Evolutionary conservation across 495 filamentous ascomycete genomes (phyloP).

Genomic region (Neurospora sp.): DNA sequence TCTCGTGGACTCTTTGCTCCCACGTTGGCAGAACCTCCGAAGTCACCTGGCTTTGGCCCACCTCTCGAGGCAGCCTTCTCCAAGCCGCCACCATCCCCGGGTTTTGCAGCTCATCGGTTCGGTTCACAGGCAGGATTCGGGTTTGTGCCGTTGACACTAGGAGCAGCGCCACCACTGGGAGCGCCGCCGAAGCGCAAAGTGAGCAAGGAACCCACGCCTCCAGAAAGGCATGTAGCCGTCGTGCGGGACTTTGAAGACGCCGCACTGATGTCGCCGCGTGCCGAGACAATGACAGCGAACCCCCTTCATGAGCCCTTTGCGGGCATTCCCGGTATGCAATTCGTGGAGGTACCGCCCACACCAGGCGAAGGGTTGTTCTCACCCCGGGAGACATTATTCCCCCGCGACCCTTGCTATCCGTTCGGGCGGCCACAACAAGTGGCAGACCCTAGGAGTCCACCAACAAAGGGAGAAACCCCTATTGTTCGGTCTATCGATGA

Average conservation of each 20-base stretch:
- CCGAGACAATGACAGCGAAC: slow-evolving; percentile 43
- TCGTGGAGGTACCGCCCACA: slow-evolving; percentile 37
- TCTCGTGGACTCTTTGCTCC: slow-evolving; percentile 15
- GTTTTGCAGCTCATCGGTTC: slow-evolving; percentile 29
- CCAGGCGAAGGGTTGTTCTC: slow-evolving; percentile 38
- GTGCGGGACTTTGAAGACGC: slow-evolving; percentile 25
- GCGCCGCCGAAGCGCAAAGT: slow-evolving; percentile 4
- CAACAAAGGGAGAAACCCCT: slow-evolving; percentile 52
- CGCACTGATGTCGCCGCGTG: slow-evolving; percentile 40
- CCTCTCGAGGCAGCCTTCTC: slow-evolving; percentile 12
- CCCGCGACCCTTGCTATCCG: slow-evolving; percentile 38
- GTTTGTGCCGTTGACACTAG: slow-evolving; percentile 21
- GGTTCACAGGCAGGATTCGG: slow-evolving; percentile 21
- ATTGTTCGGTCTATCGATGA: slow-evolving; percentile 57
- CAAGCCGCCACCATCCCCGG: slow-evolving; percentile 29
- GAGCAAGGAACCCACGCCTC: slow-evolving; percentile 8
- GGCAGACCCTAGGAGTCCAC: slow-evolving; percentile 54
- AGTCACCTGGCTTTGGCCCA: slow-evolving; percentile 10
- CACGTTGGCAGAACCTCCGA: slow-evolving; percentile 5
- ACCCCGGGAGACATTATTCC: slow-evolving; percentile 38
- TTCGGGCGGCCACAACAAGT: slow-evolving; percentile 32
- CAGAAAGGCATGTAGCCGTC: slow-evolving; percentile 20
- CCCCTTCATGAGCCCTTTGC: slow-evolving; percentile 33
- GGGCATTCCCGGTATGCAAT: slow-evolving; percentile 29
- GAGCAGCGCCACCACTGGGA: slow-evolving; percentile 5